Conservation (phyloP, 768 basidiomycete species). For the Trametes villosa region DNA sequence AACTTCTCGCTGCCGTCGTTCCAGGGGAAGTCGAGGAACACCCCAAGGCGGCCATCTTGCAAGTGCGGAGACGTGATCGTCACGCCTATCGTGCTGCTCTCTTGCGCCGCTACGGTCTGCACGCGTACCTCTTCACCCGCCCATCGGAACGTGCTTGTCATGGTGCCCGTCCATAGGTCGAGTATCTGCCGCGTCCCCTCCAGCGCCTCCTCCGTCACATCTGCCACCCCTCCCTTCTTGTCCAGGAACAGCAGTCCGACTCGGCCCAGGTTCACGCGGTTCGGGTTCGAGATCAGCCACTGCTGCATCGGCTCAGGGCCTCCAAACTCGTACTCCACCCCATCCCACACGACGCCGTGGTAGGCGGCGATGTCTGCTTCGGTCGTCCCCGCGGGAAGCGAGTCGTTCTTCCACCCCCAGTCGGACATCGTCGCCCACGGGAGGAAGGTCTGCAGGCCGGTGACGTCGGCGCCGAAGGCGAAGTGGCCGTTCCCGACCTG, state of each 20-base stretch:
- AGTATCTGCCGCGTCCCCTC: constrained; percentile 43
- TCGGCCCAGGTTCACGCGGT: constrained; percentile 58
- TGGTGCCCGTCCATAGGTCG: constrained; percentile 59
- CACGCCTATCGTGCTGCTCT: constrained; percentile 46
- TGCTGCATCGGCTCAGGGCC: constrained; percentile 49
- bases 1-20: constrained; percentile 61
- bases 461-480: constrained; percentile 61
- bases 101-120: constrained; percentile 44
- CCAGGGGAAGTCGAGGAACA: constrained; percentile 66
- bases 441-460: constrained; percentile 60
- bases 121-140: constrained; percentile 43
- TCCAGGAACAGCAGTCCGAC: constrained; percentile 51
- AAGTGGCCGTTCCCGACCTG: constrained; percentile 68
- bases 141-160: constrained; percentile 50
- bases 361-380: constrained; percentile 50
- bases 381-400: constrained; percentile 48
- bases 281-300: constrained; percentile 63
- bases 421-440: constrained; percentile 60
- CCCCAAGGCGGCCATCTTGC: constrained; percentile 41
- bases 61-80: constrained; percentile 47
- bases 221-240: constrained; percentile 28
- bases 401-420: constrained; percentile 68
- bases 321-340: constrained; percentile 57
- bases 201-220: constrained; percentile 46
- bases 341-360: constrained; percentile 52